Evolutionary conservation across 352 stramenopile species (phyloP), one percentile per base, ranked within the genome.

Genomic region (Phytopythium ostracodes): DNA sequence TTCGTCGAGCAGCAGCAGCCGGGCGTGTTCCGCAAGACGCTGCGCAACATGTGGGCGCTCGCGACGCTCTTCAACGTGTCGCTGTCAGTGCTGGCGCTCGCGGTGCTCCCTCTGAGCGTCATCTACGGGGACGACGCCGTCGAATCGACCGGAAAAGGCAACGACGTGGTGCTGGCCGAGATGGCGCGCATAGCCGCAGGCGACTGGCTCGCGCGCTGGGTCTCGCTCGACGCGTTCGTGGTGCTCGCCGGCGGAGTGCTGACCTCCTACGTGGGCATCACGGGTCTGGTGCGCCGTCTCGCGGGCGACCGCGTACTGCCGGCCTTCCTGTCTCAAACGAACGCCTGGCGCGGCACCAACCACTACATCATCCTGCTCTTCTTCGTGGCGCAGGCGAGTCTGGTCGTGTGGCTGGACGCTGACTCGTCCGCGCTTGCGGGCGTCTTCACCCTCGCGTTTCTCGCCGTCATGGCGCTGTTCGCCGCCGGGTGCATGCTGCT

Each of bases 391-490:
- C 71, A 81, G 46, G 66, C 88, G 27, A 91, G 76, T 57, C 73
- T 96, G n/a, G 84, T 93, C 7, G 59, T 96, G 40, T 38, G 93
- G 33, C 76, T 96, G 0, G 71, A 92, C 46, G 87, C 84, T 15
- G 81, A 97, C 50, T 81, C 94, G 17, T 87, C 74, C 29, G 82
- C 88, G 24, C 77, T 98, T 3, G 82, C 84, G 12, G 91, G 91
- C 11, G 93, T 98, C 29, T 98, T 97, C 65, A 97, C 87, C 27
- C 96, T 96, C 60, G 84, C 91, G 8, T 98, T 98, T 61, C 66
- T 98, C 11, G 80, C 80, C 1, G 84, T 98, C 15, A 97, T 98
- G 89, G 83, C 77, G 24, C 79, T 98, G 27, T 98, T 98, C 55
- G 89, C 88, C 7, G 83, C 93, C 59, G 91, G 91, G 9, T 97